phyloP scores from a whole-genome alignment of 164 flowering plant genomes.

The Stephania cephalantha region DNA sequence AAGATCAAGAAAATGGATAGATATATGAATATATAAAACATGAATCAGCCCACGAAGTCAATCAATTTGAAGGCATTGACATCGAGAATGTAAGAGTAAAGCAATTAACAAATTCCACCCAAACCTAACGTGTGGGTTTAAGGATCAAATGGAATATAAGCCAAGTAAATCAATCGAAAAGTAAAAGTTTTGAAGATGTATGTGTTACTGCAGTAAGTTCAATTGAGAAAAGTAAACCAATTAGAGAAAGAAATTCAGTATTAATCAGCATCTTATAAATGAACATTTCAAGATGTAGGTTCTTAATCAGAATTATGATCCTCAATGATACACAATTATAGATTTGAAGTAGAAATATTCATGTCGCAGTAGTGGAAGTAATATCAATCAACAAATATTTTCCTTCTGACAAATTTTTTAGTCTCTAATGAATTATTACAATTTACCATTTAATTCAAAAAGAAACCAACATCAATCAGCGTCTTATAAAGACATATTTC shows the following conservation, averaged over 20 bases:
- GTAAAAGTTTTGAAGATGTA: background rate
- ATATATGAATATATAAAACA: no score
- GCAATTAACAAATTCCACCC: background rate
- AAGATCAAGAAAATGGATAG: background rate
- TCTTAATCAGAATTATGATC: background rate
- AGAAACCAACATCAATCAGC: no score
- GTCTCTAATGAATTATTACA: no score
- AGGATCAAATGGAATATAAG: background rate
- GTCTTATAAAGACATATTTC: no score
- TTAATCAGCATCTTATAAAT: background rate
- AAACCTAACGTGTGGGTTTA: no score
- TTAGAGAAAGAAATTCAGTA: background rate
- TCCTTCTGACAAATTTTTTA: no score
- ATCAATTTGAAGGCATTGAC: background rate
- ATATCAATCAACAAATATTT: no score
- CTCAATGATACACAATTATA: background rate
- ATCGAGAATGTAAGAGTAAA: background rate
- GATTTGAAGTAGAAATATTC: no score
- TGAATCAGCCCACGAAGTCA: background rate
- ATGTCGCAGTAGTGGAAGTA: no score
- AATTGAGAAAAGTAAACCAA: background rate
- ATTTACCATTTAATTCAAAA: no score
- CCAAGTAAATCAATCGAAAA: background rate
- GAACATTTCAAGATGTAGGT: background rate
- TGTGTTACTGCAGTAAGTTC: background rate